Base-by-base conservation (phyloP, 257 asterid species). In the Gynochthodes officinalis region DNA sequence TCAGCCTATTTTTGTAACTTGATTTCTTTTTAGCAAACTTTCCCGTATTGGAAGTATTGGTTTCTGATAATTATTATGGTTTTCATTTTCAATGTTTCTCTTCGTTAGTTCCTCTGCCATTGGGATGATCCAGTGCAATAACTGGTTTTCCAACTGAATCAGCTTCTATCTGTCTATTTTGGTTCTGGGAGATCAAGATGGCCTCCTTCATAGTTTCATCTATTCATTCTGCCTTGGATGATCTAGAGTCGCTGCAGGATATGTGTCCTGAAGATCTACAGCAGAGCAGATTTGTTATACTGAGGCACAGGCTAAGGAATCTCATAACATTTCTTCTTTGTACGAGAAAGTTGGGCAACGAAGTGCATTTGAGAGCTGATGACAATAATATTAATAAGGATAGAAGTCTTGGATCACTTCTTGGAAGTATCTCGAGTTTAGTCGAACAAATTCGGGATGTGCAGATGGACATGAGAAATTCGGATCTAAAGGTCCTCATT, bases 301-400 rank as follows among this genome's bases (percentile, higher is more conserved):
- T 65, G 55, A 65, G 53, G 21, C 70, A 27, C 54, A 44, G 53
- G 70, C 27, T 65, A 12, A 43, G 55, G 53, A 25, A 40, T 43
- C 35, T 65, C 21, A 65, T 6, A 28, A 65, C 70, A 43, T 65
- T 65, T 65, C 55, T 65, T 5, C 70, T 42, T 1, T 65, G 70
- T 21, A 14, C 55, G 21, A 50, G 27, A 65, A 65, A 25, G 37
- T 27, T 44, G 70, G n/a, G 14, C 39, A 16, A 18, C 16, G 67
- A 32, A 18, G 44, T 61, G 44, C 46, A 35, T 16, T 61, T 61
- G 67, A 6, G 13, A 33, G 46, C 25, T 35, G 67, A 35, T 4
- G 46, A 61, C 5, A 35, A 32, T 5, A n/a, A 21, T 16, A 8
- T 1, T 42, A 28, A 18, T 13, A 7, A 25, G 69, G 21, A 48